phyloP scores from a whole-genome alignment of 768 basidiomycete genomes.

The Sarcodon aspratus region DNA sequence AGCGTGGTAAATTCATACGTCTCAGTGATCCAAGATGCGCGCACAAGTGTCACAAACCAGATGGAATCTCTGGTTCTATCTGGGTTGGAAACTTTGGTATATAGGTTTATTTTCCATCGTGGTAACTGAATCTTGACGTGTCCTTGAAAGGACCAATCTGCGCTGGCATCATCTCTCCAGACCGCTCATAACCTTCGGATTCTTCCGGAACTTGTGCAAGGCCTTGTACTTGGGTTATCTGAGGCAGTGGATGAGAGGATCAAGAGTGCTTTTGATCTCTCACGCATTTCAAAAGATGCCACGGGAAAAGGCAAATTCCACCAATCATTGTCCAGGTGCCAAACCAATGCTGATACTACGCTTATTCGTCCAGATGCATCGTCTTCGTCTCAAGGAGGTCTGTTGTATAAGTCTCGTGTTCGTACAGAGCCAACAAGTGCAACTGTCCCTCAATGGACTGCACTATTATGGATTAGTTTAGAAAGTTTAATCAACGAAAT shows the following conservation, averaged over 20 bases:
- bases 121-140: not conserved
- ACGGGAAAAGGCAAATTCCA: slow-evolving; percentile 53
- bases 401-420: slow-evolving; percentile 76
- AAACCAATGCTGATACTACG: not conserved
- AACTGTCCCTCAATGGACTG: slow-evolving; percentile 79
- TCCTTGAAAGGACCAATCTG: slow-evolving; percentile 63
- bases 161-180: slow-evolving; percentile 89
- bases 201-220: slow-evolving; percentile 73
- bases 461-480: slow-evolving; percentile 71
- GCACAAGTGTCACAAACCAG: slow-evolving; percentile 59
- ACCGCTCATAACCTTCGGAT: slow-evolving; percentile 89
- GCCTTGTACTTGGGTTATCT: slow-evolving; percentile 67
- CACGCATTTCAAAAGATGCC: slow-evolving; percentile 78
- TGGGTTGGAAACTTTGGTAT: slow-evolving; percentile 67
- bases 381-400: slow-evolving; percentile 17
- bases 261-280: slow-evolving; percentile 73
- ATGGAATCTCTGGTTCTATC: slow-evolving; percentile 88
- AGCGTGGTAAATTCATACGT: slow-evolving; percentile 60
- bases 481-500: slow-evolving; percentile 83
- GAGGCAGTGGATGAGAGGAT: slow-evolving; percentile 79
- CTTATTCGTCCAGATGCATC: slow-evolving; percentile 10
- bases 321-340: not conserved
- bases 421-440: slow-evolving; percentile 85
- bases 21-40: slow-evolving; percentile 60
- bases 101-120: slow-evolving; percentile 13